Evolutionary conservation across 2,329 filamentous ascomycete genomes (phyloP).

Genomic region (Ophiostoma fasciatum): DNA sequence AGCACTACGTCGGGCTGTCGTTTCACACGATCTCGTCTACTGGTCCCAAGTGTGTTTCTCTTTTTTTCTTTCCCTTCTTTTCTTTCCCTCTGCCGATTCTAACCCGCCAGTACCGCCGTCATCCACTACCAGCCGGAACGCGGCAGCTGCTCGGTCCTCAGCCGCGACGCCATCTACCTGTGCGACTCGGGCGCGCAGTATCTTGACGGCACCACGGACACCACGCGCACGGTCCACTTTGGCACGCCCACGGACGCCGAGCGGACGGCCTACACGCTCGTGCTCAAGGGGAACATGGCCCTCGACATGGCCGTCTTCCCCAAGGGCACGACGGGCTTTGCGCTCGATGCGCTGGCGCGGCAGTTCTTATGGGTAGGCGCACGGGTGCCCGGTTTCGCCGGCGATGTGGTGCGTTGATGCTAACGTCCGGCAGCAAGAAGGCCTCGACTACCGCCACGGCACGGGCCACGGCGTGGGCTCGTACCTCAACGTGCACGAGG

Average conservation of each 20-base stretch:
- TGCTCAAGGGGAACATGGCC: constrained; percentile 86
- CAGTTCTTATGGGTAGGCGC: constrained; percentile 76
- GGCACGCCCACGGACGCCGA: constrained; percentile 71
- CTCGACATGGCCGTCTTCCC: constrained; percentile 80
- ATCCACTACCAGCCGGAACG: constrained; percentile 91
- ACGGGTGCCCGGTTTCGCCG: too few species aligned
- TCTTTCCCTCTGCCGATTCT: not conserved
- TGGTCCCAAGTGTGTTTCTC: constrained; percentile 49
- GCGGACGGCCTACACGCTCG: constrained; percentile 79
- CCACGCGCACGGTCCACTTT: constrained; percentile 86
- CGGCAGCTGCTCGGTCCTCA: constrained; percentile 67
- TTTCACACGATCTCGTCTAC: constrained; percentile 96
- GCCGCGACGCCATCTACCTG: constrained; percentile 75
- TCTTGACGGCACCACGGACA: constrained; percentile 88
- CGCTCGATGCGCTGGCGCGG: constrained; percentile 73
- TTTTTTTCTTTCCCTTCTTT: not conserved
- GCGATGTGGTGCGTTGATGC: too few species aligned
- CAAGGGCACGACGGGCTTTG: constrained; percentile 88
- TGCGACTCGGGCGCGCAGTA: constrained; percentile 98
- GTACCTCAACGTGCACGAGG: constrained; percentile 93
- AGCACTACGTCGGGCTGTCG: constrained; percentile 76
- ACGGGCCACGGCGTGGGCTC: constrained; percentile 94
- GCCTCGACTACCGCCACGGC: constrained; percentile 88
- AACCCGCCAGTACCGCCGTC: constrained; percentile 61
- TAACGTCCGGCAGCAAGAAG: constrained; percentile 38